Evolutionary conservation across 1,139 yeast species (phyloP).

Genomic region (Saccharomycopsis phalli): DNA sequence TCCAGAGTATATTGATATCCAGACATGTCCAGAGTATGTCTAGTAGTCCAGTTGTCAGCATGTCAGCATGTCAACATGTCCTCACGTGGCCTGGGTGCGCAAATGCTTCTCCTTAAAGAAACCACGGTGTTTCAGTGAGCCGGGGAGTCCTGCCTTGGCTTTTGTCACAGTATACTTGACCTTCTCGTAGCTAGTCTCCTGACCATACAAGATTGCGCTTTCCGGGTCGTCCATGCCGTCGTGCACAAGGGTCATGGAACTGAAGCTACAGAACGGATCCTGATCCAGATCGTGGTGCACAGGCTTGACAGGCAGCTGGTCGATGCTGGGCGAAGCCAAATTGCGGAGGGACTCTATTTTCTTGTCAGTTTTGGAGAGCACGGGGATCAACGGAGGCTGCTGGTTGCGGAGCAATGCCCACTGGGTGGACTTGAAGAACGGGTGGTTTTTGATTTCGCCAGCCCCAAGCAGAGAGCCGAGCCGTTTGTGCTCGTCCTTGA

Average conservation of each 20-base stretch:
- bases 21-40: too few species aligned
- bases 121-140: constrained; percentile 7
- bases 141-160: constrained; percentile 24
- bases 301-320: constrained; percentile 12
- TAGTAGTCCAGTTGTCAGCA: too few species aligned
- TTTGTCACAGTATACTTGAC: constrained; percentile 55
- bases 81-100: constrained; percentile 3
- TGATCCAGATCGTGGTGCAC: constrained; percentile 25
- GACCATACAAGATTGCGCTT: constrained; percentile 40
- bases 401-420: constrained; percentile 93
- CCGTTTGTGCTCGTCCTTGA: constrained; percentile 82
- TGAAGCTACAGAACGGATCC: constrained; percentile 85
- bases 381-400: constrained; percentile 92
- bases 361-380: constrained; percentile 47
- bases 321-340: constrained; percentile 21
- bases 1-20: too few species aligned
- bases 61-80: too few species aligned
- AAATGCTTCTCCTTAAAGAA: constrained; percentile 17
- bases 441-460: constrained; percentile 82
- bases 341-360: constrained; percentile 14
- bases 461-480: constrained; percentile 92
- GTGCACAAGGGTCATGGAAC: constrained; percentile 82
- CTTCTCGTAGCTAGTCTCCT: constrained; percentile 51
- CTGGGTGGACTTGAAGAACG: constrained; percentile 81
- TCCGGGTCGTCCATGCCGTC: constrained; percentile 38